A percentile compares a stretch with the other conserved stretches of the same genome.
phyloP scores from a whole-genome alignment of 2,329 filamentous ascomycete species.

The Penicillium sp. region DNA sequence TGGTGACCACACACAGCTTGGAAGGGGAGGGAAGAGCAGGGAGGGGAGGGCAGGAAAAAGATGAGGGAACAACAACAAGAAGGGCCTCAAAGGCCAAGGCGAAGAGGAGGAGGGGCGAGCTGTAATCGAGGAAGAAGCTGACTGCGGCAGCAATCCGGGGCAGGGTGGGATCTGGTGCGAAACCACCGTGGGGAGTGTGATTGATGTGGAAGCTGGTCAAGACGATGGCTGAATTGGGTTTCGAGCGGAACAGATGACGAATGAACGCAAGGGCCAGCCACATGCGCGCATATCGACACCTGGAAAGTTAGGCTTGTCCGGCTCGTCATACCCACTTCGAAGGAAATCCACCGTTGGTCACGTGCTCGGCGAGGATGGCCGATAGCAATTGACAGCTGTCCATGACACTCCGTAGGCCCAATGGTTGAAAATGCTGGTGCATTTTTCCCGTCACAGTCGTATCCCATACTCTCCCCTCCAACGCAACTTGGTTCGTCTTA shows the following conservation, averaged over 20 bases:
- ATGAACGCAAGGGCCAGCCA: constrained; percentile 2
- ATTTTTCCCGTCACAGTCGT: background rate
- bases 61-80: background rate
- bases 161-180: background rate
- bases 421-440: background rate
- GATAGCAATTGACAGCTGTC: background rate
- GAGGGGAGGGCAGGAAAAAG: background rate
- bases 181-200: background rate
- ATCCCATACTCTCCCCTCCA: background rate
- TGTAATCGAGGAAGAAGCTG: background rate
- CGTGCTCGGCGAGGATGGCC: background rate
- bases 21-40: background rate
- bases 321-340: background rate
- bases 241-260: constrained; percentile 1
- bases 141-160: background rate
- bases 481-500: background rate
- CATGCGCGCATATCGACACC: constrained; percentile 5
- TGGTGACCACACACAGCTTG: constrained; percentile 1
- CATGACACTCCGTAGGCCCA: background rate
- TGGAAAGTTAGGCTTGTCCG: background rate
- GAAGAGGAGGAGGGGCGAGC: background rate
- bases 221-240: constrained; percentile 9
- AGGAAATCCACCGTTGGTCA: background rate
- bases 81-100: background rate
- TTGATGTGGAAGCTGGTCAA: background rate